These are phyloP conservation scores for Excoecaria cochinchinensis DNA, from an alignment of 345 rosid genomes.

Conservation along the genomic window DNA sequence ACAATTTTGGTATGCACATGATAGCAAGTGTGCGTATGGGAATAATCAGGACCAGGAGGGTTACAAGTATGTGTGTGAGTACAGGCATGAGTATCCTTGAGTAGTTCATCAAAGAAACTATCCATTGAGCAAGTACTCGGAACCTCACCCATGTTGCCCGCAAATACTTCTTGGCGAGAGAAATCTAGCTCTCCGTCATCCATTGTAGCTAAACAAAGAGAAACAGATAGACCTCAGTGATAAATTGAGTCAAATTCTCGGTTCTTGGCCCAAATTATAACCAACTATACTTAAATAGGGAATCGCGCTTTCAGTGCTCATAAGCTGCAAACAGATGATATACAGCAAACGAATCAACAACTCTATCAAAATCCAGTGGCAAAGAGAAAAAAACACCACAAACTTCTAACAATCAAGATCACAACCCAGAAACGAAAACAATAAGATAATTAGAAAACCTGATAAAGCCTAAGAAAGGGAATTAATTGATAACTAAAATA, in stretches of 20 bases:
- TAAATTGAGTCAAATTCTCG: constrained; percentile 16
- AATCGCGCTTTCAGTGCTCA: neutral
- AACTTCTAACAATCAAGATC: constrained; percentile 13
- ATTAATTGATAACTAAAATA: neutral
- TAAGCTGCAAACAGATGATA: neutral
- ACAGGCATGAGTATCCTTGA: constrained; percentile 71
- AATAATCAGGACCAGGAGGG: constrained; percentile 85
- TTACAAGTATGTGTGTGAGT: constrained; percentile 94
- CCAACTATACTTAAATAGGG: constrained; percentile 3
- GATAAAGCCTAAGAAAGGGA: neutral
- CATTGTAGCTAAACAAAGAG: constrained; percentile 35
- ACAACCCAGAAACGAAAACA: constrained; percentile 7
- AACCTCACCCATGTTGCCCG: constrained; percentile 52
- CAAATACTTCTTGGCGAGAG: constrained; percentile 72
- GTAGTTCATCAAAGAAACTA: constrained; percentile 55
- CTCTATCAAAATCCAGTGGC: constrained; percentile 1
- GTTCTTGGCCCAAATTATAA: neutral
- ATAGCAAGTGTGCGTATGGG: constrained; percentile 87
- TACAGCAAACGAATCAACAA: neutral
- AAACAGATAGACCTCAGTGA: constrained; percentile 15
- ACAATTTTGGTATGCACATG: constrained; percentile 90
- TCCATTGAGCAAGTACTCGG: constrained; percentile 76
- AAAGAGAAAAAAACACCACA: neutral
- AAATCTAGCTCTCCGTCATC: constrained; percentile 94
- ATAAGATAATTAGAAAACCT: neutral